Base-by-base conservation (phyloP, 176 grass and related monocot species). In the Elaeis guineensis region DNA sequence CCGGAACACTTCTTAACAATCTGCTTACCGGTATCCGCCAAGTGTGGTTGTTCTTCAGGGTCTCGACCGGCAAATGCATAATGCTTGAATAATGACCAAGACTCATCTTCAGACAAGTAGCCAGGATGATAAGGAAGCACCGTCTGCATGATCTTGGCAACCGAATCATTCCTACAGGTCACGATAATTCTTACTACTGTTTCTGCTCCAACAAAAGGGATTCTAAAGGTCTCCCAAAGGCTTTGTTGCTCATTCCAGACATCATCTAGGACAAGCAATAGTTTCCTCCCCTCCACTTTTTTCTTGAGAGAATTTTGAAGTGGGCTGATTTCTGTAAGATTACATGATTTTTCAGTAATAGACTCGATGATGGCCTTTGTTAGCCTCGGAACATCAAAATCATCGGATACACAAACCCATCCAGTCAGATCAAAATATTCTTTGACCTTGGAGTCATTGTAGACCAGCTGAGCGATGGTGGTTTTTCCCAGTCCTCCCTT, bases 211-310 rank as follows among this genome's bases (percentile, higher is more conserved):
- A 55, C 39, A 11, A 81, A 30, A 6, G 73, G 68, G 11, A 3
- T 0, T 3, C 70, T 17, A 14, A 86, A 39, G 19, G 52, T 50
- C 16, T 78, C 58, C 83, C 83, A 80, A 5, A 0, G 54, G 54
- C 17, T 39, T 20, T 16, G 0, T 16, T 19, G 2, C 25, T 69
- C 69, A 51, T 62, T 61, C 83, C 78, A 78, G 12, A 86, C 2
- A 66, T 86, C 73, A 55, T 81, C 78, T 21, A 86, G 52, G 25
- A 86, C 78, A 0, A 86, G 23, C 50, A 81, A 73, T 0, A 86
- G 3, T 14, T 6, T 78, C 49, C 56, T 76, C 18, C 8, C 49
- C 5, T 1, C 1, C 9, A 65, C 5, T 6, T 5, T 15, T 19
- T 73, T 5, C 21, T 16, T n/a, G 2, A 86, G n/a, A 44, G 16